These are phyloP conservation scores for Penicillium paneum DNA, from an alignment of 2,329 filamentous ascomycete species.

Conservation along the genomic window DNA sequence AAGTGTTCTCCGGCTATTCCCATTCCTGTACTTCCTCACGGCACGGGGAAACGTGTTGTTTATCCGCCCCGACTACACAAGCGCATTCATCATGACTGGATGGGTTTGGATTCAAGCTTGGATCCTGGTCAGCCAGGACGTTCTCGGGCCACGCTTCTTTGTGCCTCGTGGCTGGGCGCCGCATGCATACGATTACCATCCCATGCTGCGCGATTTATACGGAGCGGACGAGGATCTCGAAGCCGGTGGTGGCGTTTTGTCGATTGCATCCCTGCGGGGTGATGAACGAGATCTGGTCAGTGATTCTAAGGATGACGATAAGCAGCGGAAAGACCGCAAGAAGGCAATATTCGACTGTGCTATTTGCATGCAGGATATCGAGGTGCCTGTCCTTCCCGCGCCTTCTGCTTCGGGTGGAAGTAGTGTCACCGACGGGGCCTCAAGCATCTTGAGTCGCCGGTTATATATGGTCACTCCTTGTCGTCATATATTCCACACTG, in stretches of 20 bases:
- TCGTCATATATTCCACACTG: conserved; percentile 89
- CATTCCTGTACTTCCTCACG: conserved; percentile 82
- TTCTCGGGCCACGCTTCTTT: conserved; percentile 85
- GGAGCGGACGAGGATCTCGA: conserved; percentile 69
- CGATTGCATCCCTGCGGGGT: conserved; percentile 66
- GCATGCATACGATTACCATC: conserved; percentile 85
- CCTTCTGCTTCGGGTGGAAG: conserved; percentile 50
- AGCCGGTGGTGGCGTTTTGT: conserved; percentile 68
- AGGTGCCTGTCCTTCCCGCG: conserved; percentile 71
- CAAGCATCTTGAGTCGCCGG: conserved; percentile 72
- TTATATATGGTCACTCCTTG: conserved; percentile 98
- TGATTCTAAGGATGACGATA: conserved; percentile 43
- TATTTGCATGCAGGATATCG: conserved; percentile 88
- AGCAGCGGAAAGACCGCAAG: conserved; percentile 48
- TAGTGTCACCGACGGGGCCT: conserved; percentile 43
- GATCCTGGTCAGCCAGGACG: conserved; percentile 73
- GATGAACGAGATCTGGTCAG: conserved; percentile 41
- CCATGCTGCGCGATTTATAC: conserved; percentile 61
- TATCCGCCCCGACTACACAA: conserved; percentile 63
- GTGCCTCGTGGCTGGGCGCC: conserved; percentile 66
- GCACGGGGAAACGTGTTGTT: conserved; percentile 77
- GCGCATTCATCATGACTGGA: conserved; percentile 62
- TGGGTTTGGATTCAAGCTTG: conserved; percentile 90
- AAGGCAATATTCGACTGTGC: conserved; percentile 78
- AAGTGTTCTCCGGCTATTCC: conserved; percentile 71